Evolutionary conservation across 257 asterid species (phyloP).

Genomic region (Echites panduratus): DNA sequence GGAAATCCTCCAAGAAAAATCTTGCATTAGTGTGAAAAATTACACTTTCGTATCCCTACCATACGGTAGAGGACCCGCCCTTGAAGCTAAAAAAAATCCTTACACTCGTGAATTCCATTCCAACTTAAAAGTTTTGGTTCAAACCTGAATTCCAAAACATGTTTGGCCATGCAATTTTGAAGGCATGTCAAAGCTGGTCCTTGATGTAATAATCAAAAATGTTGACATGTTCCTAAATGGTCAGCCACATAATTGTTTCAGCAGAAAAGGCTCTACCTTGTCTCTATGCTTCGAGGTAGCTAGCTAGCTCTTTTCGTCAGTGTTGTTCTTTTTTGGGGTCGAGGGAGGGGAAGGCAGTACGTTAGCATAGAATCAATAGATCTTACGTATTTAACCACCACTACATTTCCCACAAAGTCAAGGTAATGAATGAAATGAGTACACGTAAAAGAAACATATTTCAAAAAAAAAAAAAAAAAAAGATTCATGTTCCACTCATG

Average conservation of each 20-base stretch:
- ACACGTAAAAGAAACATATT: not conserved
- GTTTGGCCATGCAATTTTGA: not conserved
- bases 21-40: not conserved
- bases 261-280: not conserved
- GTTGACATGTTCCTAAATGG: not conserved
- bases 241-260: not conserved
- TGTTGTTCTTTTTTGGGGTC: too few species aligned
- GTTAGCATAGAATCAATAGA: not conserved
- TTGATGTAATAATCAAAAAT: not conserved
- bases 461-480: too few species aligned
- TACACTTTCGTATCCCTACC: slow-evolving; percentile 7
- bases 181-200: not conserved
- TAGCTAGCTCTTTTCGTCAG: not conserved
- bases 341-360: not conserved
- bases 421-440: too few species aligned
- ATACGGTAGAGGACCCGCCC: not conserved
- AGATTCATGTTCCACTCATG: too few species aligned
- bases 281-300: not conserved
- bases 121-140: too few species aligned
- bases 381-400: too few species aligned
- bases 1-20: slow-evolving; percentile 1
- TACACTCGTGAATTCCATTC: not conserved
- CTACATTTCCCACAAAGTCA: too few species aligned
- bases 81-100: not conserved
- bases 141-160: not conserved